Percentiles rank a stretch among this genome's conserved stretches.
These are phyloP conservation scores for Pythium brassicae DNA, from an alignment of 352 stramenopile genomes.

Conservation along the genomic window DNA sequence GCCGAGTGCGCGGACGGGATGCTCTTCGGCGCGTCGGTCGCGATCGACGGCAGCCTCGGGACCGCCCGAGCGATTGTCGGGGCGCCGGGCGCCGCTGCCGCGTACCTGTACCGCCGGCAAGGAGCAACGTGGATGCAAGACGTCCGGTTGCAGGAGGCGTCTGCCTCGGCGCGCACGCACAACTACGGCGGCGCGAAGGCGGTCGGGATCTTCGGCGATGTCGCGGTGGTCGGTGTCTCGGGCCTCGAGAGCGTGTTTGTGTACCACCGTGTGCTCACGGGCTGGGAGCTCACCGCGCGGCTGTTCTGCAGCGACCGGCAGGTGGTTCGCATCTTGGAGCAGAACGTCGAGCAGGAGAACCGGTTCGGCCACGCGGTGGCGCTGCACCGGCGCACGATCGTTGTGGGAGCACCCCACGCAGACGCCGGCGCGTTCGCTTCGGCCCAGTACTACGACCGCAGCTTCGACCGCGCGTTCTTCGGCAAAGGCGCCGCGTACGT, in stretches of 20 bases:
- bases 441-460: slow-evolving; percentile 47
- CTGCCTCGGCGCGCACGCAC: slow-evolving; percentile 37
- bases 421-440: slow-evolving; percentile 62
- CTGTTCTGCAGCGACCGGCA: slow-evolving; percentile 81
- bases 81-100: slow-evolving; percentile 47
- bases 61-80: slow-evolving; percentile 60
- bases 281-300: slow-evolving; percentile 49
- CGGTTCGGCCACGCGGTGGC: slow-evolving; percentile 85
- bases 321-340: slow-evolving; percentile 74
- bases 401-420: slow-evolving; percentile 85
- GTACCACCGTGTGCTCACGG: slow-evolving; percentile 48
- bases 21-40: slow-evolving; percentile 62
- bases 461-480: slow-evolving; percentile 61
- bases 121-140: slow-evolving; percentile 44
- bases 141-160: slow-evolving; percentile 31
- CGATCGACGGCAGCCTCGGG: slow-evolving; percentile 64
- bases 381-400: slow-evolving; percentile 81
- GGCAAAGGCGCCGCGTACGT: slow-evolving; percentile 71
- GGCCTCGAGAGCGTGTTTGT: slow-evolving; percentile 63
- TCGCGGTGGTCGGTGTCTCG: slow-evolving; percentile 88
- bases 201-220: slow-evolving; percentile 80
- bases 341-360: slow-evolving; percentile 79
- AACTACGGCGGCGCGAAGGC: slow-evolving; percentile 62
- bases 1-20: slow-evolving; percentile 38
- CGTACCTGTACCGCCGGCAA: slow-evolving; percentile 44